Base-by-base conservation (phyloP, 805 yeast species). In the Saccharomycopsis vini region DNA sequence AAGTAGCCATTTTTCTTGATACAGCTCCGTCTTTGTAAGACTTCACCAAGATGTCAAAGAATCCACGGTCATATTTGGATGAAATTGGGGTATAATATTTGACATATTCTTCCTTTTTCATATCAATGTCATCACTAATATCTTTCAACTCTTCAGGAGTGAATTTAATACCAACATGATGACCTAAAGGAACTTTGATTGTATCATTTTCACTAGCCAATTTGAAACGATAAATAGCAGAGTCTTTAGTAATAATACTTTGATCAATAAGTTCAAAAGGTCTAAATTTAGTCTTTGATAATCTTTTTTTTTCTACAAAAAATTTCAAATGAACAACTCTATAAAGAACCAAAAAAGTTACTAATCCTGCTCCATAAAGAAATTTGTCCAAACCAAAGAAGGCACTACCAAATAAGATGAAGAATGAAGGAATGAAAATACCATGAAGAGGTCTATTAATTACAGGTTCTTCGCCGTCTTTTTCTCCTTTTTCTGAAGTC, bases 41-140 rank as follows among this genome's bases (percentile, higher is more conserved):
- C 62, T 84, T 84, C 32, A 84, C 83, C 57, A 84, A 64, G 40
- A 84, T 69, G 57, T 84, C 94, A 54, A 84, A 80, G 56, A 78
- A 77, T 0, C 94, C 94, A 39, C 72, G 62, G 53, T 82, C 89
- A 51, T 69, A 72, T 54, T 73, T 74, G 49, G 82, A 77, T 21
- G 84, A 77, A 40, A 84, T 81, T 31, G 94, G 94, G 3, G 87
- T 77, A 56, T 84, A 84, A 60, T 78, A 80, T 56, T 89, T 73
- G 40, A 75, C 65, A 49, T 67, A 71, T 30, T 55, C 59, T 16
- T 62, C 59, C 13, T 60, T 59, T 7, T 48, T 50, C 13, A 60
- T 63, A 10, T 22, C 40, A 24, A 47, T 52, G 19, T 13, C 43
- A 10, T 35, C 43, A 24, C 29, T 39, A 21, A 40, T 36, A 4